Evolutionary conservation across 306 rosid species (phyloP).

Genomic region (Gillenia trifoliata): DNA sequence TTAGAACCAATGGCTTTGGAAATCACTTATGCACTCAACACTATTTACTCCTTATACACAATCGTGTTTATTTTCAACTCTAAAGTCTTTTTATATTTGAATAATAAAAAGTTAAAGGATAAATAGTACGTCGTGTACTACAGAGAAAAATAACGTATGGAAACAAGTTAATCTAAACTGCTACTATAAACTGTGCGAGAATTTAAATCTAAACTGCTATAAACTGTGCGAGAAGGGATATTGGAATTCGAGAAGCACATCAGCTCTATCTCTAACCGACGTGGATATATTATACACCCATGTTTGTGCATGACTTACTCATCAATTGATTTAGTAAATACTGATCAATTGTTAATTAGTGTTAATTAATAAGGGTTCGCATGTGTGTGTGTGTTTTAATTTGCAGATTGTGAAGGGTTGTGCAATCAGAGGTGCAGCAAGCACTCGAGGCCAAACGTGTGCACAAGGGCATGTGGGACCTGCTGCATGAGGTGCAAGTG

Average conservation of each 20-base stretch:
- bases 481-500: conserved; percentile 43
- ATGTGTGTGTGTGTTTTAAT: neutral
- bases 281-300: too few relatives aligned
- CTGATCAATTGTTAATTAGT: neutral
- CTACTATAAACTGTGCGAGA: too few relatives aligned
- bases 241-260: too few relatives aligned
- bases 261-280: neutral
- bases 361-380: neutral
- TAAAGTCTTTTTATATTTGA: too few relatives aligned
- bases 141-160: too few relatives aligned
- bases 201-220: too few relatives aligned
- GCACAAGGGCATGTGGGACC: conserved; percentile 37
- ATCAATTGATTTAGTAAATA: neutral
- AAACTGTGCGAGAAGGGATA: neutral
- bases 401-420: conserved; percentile 23
- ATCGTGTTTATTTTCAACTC: too few relatives aligned
- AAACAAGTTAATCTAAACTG: too few relatives aligned
- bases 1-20: neutral
- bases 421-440: conserved; percentile 27
- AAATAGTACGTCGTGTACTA: too few relatives aligned
- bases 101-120: too few relatives aligned
- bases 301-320: neutral
- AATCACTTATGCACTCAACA: neutral
- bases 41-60: too few relatives aligned
- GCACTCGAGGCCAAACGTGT: conserved; percentile 40